Conservation (phyloP, 2,329 filamentous ascomycete species). For the Escovopsis sp. region DNA sequence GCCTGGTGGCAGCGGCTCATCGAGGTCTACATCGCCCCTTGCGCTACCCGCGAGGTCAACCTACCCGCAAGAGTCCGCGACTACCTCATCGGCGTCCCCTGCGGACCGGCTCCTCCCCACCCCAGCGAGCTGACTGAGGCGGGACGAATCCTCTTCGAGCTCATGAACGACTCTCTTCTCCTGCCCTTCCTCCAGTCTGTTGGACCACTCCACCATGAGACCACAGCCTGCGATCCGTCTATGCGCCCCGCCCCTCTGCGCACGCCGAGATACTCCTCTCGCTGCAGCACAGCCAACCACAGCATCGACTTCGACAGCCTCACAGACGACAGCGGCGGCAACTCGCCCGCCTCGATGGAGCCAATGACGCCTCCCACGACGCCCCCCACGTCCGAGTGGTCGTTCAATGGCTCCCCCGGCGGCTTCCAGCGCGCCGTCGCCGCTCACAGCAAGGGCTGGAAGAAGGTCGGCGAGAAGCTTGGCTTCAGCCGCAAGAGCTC, state of each 20-base stretch:
- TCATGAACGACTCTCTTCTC: constrained; percentile 95
- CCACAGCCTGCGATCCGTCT: constrained; percentile 19
- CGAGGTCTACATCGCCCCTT: constrained; percentile 78
- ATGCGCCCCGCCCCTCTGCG: constrained; percentile 8
- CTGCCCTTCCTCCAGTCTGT: constrained; percentile 74
- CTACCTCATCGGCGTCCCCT: constrained; percentile 44
- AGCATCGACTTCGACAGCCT: constrained; percentile 33
- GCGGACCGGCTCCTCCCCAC: constrained; percentile 48
- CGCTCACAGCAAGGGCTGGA: constrained; percentile 44
- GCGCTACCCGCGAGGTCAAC: constrained; percentile 77
- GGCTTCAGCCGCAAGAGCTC: constrained; percentile 39
- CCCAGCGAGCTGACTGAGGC: constrained; percentile 69
- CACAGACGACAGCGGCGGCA: constrained; percentile 51
- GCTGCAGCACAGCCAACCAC: constrained; percentile 27
- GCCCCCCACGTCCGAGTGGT: constrained; percentile 46
- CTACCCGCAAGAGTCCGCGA: constrained; percentile 76
- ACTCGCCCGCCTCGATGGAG: constrained; percentile 39
- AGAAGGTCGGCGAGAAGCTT: constrained; percentile 46
- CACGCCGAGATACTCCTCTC: constrained; percentile 28
- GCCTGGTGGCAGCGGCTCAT: constrained; percentile 79
- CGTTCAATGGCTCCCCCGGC: constrained; percentile 35
- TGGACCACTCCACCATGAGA: constrained; percentile 21
- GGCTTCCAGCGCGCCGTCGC: constrained; percentile 38
- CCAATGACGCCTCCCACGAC: constrained; percentile 63
- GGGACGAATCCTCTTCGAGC: constrained; percentile 75